Evolutionary conservation across 345 rosid genomes (phyloP), one percentile per base, ranked within the genome.

Genomic region (Boechera stricta): DNA sequence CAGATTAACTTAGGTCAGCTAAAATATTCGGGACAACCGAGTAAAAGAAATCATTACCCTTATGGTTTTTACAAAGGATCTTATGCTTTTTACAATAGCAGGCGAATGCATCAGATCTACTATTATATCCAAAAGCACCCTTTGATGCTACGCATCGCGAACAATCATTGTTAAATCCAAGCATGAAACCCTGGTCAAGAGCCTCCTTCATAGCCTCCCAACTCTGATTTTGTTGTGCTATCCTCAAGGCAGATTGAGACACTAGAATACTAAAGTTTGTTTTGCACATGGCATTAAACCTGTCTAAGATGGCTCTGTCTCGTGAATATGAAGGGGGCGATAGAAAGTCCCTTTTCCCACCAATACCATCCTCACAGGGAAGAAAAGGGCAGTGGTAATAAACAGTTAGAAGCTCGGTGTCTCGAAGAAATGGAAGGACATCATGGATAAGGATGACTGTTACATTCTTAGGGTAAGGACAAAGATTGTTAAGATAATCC

Each of bases 81-180:
- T 13, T 5, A 0, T 5, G 39, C 13, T 79, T 26, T 0, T 0
- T 0, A 62, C 88, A 83, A 10, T 71, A 81, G 60, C 88, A 85
- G 4, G 66, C 12, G 21, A 83, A 83, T 11, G 0, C 44, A 2
- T 5, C 4, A 0, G 59, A 47, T 0, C 7, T 49, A 10, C 8
- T 0, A 45, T 57, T 4, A 33, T 44, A 42, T 0, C 89, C 87
- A 36, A 87, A 87, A 58, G 11, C 0, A 0, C 91, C 91, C 0
- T 8, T 3, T 0, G 83, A 61, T 0, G 0, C 0, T 2, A 0
- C 0, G 36, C 91, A 87, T 9, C 0, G 0, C 0, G 2, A 15
- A 53, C 87, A 87, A 0, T 21, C 4, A 0, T 7, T 0, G 41
- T 80, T 77, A 1, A 58, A n/a, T 0, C 10, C 48, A 21, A 31